Evolutionary conservation across 371 early-diverging fungal genomes (phyloP).

Genomic region (Mortierella sp.): DNA sequence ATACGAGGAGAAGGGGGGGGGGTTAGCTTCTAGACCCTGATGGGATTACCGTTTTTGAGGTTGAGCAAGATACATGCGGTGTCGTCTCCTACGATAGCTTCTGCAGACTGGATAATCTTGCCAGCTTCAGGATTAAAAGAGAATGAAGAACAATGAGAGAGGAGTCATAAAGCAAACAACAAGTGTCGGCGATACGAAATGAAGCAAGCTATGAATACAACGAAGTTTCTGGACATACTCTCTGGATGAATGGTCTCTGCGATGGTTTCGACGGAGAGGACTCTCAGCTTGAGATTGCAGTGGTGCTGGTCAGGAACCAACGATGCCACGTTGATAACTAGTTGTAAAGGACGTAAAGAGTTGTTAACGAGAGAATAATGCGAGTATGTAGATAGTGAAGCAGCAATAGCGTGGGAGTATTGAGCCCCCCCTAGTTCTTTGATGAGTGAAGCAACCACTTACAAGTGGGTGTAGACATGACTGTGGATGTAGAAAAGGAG

Average conservation of each 20-base stretch:
- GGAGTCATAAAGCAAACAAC: not conserved
- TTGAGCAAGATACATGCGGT: constrained; percentile 50
- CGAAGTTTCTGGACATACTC: constrained; percentile 25
- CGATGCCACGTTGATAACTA: constrained; percentile 55
- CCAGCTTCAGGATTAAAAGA: constrained; percentile 26
- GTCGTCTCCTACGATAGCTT: constrained; percentile 54
- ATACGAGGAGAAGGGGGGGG: not conserved
- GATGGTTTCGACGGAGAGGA: constrained; percentile 53
- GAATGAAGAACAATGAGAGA: not conserved
- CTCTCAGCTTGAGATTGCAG: constrained; percentile 52
- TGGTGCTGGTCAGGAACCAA: constrained; percentile 48
- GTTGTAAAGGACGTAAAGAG: not conserved
- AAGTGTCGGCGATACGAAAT: not conserved
- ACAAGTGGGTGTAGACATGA: constrained; percentile 4
- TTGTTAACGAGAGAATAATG: not conserved
- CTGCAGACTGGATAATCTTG: constrained; percentile 49
- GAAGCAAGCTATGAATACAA: not conserved
- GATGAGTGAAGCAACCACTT: not conserved
- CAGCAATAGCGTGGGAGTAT: not conserved
- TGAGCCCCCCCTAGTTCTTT: not conserved
- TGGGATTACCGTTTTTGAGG: constrained; percentile 49
- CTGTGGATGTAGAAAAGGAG: not conserved
- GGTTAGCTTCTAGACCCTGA: not conserved
- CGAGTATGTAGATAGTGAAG: not conserved
- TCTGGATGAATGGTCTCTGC: constrained; percentile 52